Evolutionary conservation across 2,329 filamentous ascomycete species (phyloP).

Genomic region (Penicillium freii): DNA sequence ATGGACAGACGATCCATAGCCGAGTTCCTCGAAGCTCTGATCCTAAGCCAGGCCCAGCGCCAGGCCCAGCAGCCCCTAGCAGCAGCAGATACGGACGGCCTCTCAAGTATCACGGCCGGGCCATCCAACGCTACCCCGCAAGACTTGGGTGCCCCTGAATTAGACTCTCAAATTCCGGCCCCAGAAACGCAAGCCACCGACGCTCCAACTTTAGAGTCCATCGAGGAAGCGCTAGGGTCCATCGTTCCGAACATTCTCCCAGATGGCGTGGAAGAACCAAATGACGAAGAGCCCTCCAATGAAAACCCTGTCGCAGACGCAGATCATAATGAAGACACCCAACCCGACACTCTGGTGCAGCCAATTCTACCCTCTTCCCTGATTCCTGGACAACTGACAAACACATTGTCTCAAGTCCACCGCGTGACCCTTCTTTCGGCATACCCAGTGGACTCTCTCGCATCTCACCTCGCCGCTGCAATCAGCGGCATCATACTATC

Average conservation of each 20-base stretch:
- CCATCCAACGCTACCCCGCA: constrained; percentile 19
- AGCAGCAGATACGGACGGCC: constrained; percentile 22
- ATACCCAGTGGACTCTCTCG: constrained; percentile 43
- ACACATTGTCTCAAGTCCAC: constrained; percentile 27
- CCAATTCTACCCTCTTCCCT: constrained; percentile 21
- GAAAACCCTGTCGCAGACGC: constrained; percentile 14
- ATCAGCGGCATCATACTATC: constrained; percentile 40
- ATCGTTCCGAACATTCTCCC: constrained; percentile 28
- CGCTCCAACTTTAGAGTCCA: constrained; percentile 5
- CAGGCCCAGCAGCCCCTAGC: constrained; percentile 16
- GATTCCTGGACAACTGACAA: constrained; percentile 14
- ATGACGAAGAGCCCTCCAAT: constrained; percentile 20
- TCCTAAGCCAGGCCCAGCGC: constrained; percentile 31
- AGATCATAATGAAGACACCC: constrained; percentile 10
- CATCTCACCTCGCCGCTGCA: constrained; percentile 42
- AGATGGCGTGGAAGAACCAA: constrained; percentile 33
- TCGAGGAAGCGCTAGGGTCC: constrained; percentile 11
- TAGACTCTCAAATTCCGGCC: constrained; percentile 4
- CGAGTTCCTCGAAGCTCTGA: constrained; percentile 37
- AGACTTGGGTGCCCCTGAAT: constrained; percentile 4
- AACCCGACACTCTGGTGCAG: constrained; percentile 14
- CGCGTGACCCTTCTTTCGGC: constrained; percentile 45
- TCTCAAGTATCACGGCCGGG: constrained; percentile 23
- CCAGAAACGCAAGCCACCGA: constrained; percentile 9
- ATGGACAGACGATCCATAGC: constrained; percentile 32